phyloP scores from a whole-genome alignment of 805 yeast genomes.

The Kluyveromyces aestuarii region DNA sequence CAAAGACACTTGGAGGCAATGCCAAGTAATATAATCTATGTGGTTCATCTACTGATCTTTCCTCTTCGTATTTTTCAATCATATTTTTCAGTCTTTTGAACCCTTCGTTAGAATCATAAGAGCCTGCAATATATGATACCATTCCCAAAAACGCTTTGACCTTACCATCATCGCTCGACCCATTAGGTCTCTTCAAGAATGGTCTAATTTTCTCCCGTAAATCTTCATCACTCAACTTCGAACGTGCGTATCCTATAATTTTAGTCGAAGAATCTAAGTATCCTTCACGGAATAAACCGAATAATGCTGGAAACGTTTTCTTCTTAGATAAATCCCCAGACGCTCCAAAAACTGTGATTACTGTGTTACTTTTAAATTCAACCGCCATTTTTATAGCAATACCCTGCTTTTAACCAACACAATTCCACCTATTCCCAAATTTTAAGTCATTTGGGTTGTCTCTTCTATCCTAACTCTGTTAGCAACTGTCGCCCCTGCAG shows the following conservation, averaged over 20 bases:
- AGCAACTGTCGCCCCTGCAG: background rate
- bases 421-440: background rate
- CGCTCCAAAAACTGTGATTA: constrained; percentile 84
- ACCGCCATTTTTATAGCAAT: constrained; percentile 7
- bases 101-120: constrained; percentile 76
- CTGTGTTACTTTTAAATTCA: constrained; percentile 54
- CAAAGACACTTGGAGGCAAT: constrained; percentile 88
- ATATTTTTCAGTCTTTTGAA: constrained; percentile 45
- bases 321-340: constrained; percentile 93
- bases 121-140: constrained; percentile 63
- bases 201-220: constrained; percentile 58
- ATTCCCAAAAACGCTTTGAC: constrained; percentile 57
- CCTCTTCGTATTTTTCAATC: constrained; percentile 52
- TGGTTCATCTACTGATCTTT: constrained; percentile 37
- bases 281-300: constrained; percentile 71
- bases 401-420: background rate
- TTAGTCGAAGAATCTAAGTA: constrained; percentile 58
- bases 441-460: background rate
- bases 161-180: constrained; percentile 31
- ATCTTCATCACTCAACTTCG: constrained; percentile 58
- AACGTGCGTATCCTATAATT: constrained; percentile 89
- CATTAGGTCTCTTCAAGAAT: constrained; percentile 48
- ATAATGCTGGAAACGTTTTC: constrained; percentile 85
- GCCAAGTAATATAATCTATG: constrained; percentile 90
- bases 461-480: background rate